Percentiles rank a stretch among this genome's conserved stretches.
These are phyloP conservation scores for Purpureocillium lavendulum DNA, from an alignment of 2,329 filamentous ascomycete genomes.

Conservation along the genomic window DNA sequence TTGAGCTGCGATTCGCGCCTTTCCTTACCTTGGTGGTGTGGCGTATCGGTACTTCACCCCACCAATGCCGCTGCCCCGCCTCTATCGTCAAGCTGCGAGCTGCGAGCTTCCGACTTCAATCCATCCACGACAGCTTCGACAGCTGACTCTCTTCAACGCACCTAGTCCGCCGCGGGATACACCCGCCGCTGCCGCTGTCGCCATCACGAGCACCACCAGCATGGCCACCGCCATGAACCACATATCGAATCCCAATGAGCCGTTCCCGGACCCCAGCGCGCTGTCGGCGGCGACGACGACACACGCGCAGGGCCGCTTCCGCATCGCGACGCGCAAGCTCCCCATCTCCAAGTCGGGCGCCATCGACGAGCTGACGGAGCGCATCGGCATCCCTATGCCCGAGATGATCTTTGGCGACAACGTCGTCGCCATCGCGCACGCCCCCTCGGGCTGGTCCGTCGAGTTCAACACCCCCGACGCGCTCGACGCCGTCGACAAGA, in stretches of 20 bases:
- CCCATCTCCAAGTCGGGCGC: constrained; percentile 89
- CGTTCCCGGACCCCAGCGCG: constrained; percentile 43
- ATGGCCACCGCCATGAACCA: constrained; percentile 26
- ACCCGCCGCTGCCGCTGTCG: too few relatives aligned
- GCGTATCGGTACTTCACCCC: too few relatives aligned
- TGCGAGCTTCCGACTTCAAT: too few relatives aligned
- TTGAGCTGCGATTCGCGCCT: too few relatives aligned
- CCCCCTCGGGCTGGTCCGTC: constrained; percentile 67
- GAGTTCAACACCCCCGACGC: constrained; percentile 81
- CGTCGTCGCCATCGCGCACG: constrained; percentile 65
- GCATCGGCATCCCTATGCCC: constrained; percentile 77
- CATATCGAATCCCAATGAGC: constrained; percentile 35
- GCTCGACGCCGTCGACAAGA: constrained; percentile 89
- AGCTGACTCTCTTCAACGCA: too few relatives aligned
- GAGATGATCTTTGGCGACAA: constrained; percentile 99
- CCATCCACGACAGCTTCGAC: too few relatives aligned
- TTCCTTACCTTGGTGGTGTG: too few relatives aligned
- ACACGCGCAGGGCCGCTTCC: constrained; percentile 58
- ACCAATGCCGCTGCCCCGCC: too few relatives aligned
- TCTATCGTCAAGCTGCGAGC: too few relatives aligned
- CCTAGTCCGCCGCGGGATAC: constrained; percentile 5
- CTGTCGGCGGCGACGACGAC: constrained; percentile 45
- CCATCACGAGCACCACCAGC: too few relatives aligned
- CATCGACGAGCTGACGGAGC: constrained; percentile 75
- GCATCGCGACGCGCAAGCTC: constrained; percentile 75